phyloP scores from a whole-genome alignment of 1,284 basidiomycete genomes.

The Ceratobasidium sp. region DNA sequence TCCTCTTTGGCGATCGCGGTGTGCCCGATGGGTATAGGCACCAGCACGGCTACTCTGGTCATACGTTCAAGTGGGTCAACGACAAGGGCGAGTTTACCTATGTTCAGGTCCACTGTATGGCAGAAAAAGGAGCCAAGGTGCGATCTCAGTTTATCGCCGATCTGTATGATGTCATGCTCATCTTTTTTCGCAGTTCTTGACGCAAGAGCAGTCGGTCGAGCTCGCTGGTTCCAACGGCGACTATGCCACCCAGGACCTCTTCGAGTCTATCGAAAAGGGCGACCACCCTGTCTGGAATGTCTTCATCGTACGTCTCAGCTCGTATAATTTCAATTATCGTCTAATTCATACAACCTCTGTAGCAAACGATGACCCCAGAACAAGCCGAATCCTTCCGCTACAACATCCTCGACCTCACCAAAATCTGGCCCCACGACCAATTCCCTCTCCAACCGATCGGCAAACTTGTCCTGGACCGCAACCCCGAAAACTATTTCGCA shows the following conservation, averaged over 20 bases:
- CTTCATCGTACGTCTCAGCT: slow-evolving; percentile 68
- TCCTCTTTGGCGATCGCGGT: slow-evolving; percentile 91
- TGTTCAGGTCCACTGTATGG: slow-evolving; percentile 83
- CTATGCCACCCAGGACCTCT: slow-evolving; percentile 82
- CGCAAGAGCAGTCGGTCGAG: slow-evolving; percentile 67
- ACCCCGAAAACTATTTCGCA: slow-evolving; percentile 87
- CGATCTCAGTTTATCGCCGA: slow-evolving; percentile 44
- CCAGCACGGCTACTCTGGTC: slow-evolving; percentile 92
- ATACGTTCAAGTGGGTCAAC: slow-evolving; percentile 92
- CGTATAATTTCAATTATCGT: background rate
- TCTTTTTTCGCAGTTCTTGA: slow-evolving; percentile 69
- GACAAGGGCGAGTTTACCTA: slow-evolving; percentile 86
- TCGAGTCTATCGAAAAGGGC: slow-evolving; percentile 82
- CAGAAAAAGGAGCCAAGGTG: slow-evolving; percentile 81
- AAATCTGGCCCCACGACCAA: slow-evolving; percentile 87
- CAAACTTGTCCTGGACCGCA: slow-evolving; percentile 89
- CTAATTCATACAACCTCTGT: slow-evolving; percentile 15
- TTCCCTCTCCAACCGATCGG: slow-evolving; percentile 91
- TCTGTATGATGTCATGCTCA: slow-evolving; percentile 16
- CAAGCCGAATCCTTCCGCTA: slow-evolving; percentile 93
- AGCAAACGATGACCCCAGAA: slow-evolving; percentile 91
- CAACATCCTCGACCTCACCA: slow-evolving; percentile 92
- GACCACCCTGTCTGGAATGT: slow-evolving; percentile 86
- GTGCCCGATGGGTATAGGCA: slow-evolving; percentile 88
- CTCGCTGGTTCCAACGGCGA: slow-evolving; percentile 85